These are phyloP conservation scores for Gossypium bickii DNA, from an alignment of 345 rosid species.

Conservation along the genomic window DNA sequence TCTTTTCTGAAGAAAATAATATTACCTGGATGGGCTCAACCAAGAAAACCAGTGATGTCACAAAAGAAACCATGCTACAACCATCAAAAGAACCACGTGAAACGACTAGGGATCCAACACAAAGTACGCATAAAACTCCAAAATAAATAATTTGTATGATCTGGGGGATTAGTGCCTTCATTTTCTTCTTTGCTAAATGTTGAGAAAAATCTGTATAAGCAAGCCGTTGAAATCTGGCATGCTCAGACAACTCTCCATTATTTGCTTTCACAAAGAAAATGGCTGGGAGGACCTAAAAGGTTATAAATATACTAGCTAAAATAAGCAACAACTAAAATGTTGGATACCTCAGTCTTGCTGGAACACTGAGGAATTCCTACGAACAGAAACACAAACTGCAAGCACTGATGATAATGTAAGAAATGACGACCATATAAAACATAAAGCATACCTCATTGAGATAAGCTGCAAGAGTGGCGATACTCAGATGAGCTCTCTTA, in stretches of 20 bases:
- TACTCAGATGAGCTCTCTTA: slow-evolving; percentile 57
- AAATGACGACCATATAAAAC: slow-evolving; percentile 8
- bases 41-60: slow-evolving; percentile 74
- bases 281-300: slow-evolving; percentile 73
- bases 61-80: slow-evolving; percentile 62
- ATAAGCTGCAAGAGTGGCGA: slow-evolving; percentile 72
- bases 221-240: slow-evolving; percentile 64
- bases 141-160: slow-evolving; percentile 65
- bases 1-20: slow-evolving; percentile 14
- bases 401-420: background rate
- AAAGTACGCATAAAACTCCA: slow-evolving; percentile 62
- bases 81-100: slow-evolving; percentile 62
- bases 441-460: slow-evolving; percentile 63
- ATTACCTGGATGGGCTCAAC: slow-evolving; percentile 88
- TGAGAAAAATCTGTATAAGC: slow-evolving; percentile 58
- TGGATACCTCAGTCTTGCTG: background rate
- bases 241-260: slow-evolving; percentile 74
- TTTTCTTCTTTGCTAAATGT: slow-evolving; percentile 70
- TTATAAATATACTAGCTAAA: background rate
- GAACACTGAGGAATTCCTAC: background rate
- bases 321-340: background rate
- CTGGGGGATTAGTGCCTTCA: slow-evolving; percentile 91
- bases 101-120: slow-evolving; percentile 64
- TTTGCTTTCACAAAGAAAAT: slow-evolving; percentile 88
- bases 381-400: background rate